Evolutionary conservation across 768 basidiomycete species (phyloP).

Genomic region (Lyophyllum shimeji): DNA sequence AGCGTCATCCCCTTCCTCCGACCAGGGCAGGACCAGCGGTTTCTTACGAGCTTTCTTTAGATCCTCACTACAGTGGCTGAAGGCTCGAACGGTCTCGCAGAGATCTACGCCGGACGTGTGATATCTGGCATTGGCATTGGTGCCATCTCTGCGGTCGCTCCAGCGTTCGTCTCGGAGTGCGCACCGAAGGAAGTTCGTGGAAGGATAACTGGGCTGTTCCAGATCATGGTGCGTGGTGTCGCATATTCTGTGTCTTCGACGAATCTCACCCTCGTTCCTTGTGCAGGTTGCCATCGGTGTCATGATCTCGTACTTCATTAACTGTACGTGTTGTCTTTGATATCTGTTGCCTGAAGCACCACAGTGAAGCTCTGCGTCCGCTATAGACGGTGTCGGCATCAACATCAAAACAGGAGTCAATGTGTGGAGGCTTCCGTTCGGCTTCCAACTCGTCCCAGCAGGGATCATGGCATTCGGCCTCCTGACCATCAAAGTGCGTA

Average conservation of each 20-base stretch:
- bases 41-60: conserved; percentile 31
- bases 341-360: neutral
- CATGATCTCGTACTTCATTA: conserved; percentile 84
- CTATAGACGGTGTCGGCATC: conserved; percentile 57
- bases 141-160: conserved; percentile 77
- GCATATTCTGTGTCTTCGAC: neutral
- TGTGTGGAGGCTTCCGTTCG: conserved; percentile 75
- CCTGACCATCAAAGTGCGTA: conserved; percentile 56
- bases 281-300: conserved; percentile 68
- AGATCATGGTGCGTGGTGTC: conserved; percentile 61
- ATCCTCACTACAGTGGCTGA: conserved; percentile 71
- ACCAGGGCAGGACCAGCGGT: neutral
- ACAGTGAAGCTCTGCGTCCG: neutral
- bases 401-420: conserved; percentile 46
- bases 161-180: conserved; percentile 86
- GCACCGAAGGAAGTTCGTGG: conserved; percentile 86
- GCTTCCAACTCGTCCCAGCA: conserved; percentile 77
- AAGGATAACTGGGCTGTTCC: conserved; percentile 82
- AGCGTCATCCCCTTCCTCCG: conserved; percentile 20
- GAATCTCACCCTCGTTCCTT: neutral
- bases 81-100: conserved; percentile 55
- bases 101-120: conserved; percentile 82
- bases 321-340: conserved; percentile 48
- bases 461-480: conserved; percentile 71
- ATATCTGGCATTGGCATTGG: conserved; percentile 83